Evolutionary conservation across 2,329 filamentous ascomycete genomes (phyloP).

Genomic region (Fulvia fulva): DNA sequence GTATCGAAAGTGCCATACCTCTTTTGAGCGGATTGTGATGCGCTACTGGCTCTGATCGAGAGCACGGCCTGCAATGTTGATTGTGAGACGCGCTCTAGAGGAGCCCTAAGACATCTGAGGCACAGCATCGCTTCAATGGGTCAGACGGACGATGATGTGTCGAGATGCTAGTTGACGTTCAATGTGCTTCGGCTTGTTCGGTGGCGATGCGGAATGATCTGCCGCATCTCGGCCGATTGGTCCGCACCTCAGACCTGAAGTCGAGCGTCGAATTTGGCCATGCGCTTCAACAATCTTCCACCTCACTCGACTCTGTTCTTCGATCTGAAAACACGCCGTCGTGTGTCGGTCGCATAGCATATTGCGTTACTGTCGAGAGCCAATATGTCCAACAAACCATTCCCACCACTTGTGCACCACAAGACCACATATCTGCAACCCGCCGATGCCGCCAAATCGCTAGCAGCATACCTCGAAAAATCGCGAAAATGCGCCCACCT

Average conservation of each 20-base stretch:
- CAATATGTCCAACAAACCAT: background rate
- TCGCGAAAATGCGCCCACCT: slow-evolving; percentile 42
- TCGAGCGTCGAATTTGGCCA: background rate
- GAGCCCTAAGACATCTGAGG: slow-evolving; percentile 3
- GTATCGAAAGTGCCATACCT: background rate
- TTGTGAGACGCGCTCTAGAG: background rate
- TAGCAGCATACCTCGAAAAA: slow-evolving; percentile 40
- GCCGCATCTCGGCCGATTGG: background rate
- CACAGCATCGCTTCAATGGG: background rate
- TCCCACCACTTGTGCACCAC: background rate
- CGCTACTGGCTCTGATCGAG: background rate
- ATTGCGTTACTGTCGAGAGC: background rate
- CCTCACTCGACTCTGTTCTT: no score
- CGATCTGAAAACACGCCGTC: no score
- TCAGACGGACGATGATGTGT: no score
- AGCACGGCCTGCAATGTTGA: background rate
- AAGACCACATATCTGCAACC: background rate
- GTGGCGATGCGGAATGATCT: background rate
- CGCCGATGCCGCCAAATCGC: slow-evolving; percentile 9
- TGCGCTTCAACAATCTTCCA: background rate
- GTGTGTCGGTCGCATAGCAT: background rate
- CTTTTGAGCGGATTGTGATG: background rate
- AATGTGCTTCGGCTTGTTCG: background rate
- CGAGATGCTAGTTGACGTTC: background rate
- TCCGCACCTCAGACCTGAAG: background rate